These are phyloP conservation scores for Corrigiola litoralis DNA, from an alignment of 179 eudicot genomes.

Conservation along the genomic window DNA sequence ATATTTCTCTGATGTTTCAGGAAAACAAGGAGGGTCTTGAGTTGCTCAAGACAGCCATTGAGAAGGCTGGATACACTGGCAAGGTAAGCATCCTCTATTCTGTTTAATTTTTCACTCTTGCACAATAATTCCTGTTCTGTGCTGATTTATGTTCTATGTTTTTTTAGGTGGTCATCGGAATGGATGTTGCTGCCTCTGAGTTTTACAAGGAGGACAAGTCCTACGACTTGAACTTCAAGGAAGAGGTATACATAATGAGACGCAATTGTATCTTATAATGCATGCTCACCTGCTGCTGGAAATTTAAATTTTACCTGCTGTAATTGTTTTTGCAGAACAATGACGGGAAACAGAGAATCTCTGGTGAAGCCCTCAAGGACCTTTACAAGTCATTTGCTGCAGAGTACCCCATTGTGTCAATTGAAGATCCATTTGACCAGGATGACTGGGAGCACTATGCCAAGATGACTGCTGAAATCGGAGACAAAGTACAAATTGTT, in stretches of 20 bases:
- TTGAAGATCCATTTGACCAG: slow-evolving; percentile 94
- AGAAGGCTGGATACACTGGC: slow-evolving; percentile 90
- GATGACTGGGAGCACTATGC: slow-evolving; percentile 96
- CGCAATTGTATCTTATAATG: too few species aligned
- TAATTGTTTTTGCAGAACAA: slow-evolving; percentile 52
- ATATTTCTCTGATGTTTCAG: slow-evolving; percentile 33
- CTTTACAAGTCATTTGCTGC: slow-evolving; percentile 68
- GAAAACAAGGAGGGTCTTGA: slow-evolving; percentile 99
- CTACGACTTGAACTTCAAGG: slow-evolving; percentile 94
- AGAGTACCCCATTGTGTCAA: slow-evolving; percentile 81
- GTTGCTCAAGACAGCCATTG: slow-evolving; percentile 90
- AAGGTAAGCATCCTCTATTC: slow-evolving; percentile 36
- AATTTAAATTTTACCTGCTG: neutral
- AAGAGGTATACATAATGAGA: slow-evolving; percentile 63
- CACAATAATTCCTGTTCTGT: neutral
- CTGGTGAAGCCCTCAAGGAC: slow-evolving; percentile 84
- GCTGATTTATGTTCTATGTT: neutral
- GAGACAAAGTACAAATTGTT: slow-evolving; percentile 77
- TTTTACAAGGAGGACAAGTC: slow-evolving; percentile 79
- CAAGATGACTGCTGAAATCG: slow-evolving; percentile 58
- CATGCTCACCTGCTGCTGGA: neutral
- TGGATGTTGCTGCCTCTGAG: slow-evolving; percentile 99
- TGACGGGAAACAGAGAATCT: slow-evolving; percentile 73
- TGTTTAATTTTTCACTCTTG: neutral
- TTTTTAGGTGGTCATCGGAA: slow-evolving; percentile 82